Percentiles rank a stretch among this genome's conserved stretches.
These are phyloP conservation scores for Hyaloperonospora brassicae DNA, from an alignment of 352 stramenopile species.

Conservation along the genomic window DNA sequence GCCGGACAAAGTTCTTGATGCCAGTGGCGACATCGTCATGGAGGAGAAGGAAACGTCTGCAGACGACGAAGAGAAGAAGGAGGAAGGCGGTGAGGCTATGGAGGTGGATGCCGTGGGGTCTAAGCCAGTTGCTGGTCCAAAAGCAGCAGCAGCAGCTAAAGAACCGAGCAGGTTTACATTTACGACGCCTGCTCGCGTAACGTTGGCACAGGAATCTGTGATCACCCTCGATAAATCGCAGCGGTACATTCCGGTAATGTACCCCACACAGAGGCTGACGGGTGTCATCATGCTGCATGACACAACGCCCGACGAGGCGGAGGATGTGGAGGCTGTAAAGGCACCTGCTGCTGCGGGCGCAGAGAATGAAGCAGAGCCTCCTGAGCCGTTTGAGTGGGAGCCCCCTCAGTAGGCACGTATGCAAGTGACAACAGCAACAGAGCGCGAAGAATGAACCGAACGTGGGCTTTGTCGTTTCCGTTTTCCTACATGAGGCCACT, in stretches of 20 bases:
- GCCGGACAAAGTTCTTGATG: constrained; percentile 37
- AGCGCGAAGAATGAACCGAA: constrained; percentile 15
- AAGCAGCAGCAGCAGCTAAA: constrained; percentile 66
- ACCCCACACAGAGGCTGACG: constrained; percentile 54
- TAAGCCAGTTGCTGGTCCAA: constrained; percentile 35
- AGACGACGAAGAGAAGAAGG: constrained; percentile 45
- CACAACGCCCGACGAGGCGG: constrained; percentile 87
- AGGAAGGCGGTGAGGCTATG: constrained; percentile 43
- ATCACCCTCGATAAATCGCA: constrained; percentile 89
- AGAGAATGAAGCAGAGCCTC: constrained; percentile 91
- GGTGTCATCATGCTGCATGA: constrained; percentile 95
- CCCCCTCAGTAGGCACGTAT: constrained; percentile 49
- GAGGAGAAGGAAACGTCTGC: constrained; percentile 35
- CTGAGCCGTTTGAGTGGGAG: constrained; percentile 96
- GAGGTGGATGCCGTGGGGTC: constrained; percentile 58
- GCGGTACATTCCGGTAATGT: constrained; percentile 85
- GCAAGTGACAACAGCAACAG: constrained; percentile 20
- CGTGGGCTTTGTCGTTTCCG: constrained; percentile 15
- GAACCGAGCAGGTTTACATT: constrained; percentile 91
- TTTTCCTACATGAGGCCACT: constrained; percentile 1
- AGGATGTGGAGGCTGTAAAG: constrained; percentile 92
- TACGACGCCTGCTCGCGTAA: constrained; percentile 91
- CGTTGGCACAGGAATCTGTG: constrained; percentile 84
- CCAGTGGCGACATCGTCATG: constrained; percentile 44
- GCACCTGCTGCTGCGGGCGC: constrained; percentile 81